Percentiles rank a stretch among this genome's conserved stretches.
Evolutionary conservation across 106 monocot species (phyloP).

Genomic region (Cymbidium sinense): DNA sequence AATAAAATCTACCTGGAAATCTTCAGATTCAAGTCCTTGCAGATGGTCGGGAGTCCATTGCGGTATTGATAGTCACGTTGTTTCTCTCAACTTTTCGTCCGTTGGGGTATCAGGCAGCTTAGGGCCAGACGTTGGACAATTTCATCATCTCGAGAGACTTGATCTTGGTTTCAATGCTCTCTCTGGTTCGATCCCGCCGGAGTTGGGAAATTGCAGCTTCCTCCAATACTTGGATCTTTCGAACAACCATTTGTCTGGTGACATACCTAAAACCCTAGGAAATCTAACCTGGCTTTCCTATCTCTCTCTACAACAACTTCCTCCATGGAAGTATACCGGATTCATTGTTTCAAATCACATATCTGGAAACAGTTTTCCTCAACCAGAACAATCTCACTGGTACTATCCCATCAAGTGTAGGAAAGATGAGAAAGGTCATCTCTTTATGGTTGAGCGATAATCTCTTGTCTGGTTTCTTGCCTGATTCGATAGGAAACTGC

Average conservation of each 20-base stretch:
- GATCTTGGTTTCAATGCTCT: constrained; percentile 30
- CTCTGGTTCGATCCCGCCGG: constrained; percentile 42
- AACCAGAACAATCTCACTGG: constrained; percentile 53
- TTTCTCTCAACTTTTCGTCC: constrained; percentile 27
- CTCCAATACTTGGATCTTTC: constrained; percentile 59
- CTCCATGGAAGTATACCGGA: constrained; percentile 48
- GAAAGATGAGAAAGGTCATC: constrained; percentile 24
- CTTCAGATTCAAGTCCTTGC: constrained; percentile 44
- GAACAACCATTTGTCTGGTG: constrained; percentile 37
- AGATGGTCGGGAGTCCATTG: constrained; percentile 49
- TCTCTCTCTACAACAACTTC: constrained; percentile 43
- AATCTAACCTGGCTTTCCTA: constrained; percentile 26
- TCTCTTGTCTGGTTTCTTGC: constrained; percentile 47
- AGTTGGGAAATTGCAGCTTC: constrained; percentile 53
- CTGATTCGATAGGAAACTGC: constrained; percentile 58
- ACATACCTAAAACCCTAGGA: constrained; percentile 42
- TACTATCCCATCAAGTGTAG: constrained; percentile 28
- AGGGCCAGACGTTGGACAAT: constrained; percentile 40
- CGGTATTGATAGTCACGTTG: constrained; percentile 14
- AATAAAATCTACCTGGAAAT: constrained; percentile 50
- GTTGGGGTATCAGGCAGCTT: constrained; percentile 36
- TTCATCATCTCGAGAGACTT: constrained; percentile 32
- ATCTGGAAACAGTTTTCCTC: constrained; percentile 40
- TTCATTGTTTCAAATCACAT: constrained; percentile 25
- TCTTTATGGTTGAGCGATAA: constrained; percentile 44